Evolutionary conservation across 306 rosid genomes (phyloP).

Genomic region (Malus sylvestris): DNA sequence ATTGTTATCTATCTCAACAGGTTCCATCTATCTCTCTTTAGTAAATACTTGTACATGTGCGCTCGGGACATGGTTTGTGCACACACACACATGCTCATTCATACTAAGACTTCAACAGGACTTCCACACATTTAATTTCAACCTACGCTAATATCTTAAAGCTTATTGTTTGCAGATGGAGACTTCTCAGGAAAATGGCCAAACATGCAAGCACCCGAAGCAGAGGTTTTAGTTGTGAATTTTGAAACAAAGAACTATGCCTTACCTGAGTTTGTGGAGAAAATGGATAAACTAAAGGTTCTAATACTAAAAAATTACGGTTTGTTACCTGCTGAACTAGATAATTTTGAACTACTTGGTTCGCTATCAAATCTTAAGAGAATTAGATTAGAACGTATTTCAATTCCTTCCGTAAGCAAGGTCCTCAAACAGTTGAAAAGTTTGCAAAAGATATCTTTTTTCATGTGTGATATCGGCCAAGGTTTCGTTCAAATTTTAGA

Average conservation of each 20-base stretch:
- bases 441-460: constrained; percentile 47
- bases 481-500: constrained; percentile 16
- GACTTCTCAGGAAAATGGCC: constrained; percentile 38
- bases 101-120: neutral
- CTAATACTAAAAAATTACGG: constrained; percentile 40
- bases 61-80: neutral
- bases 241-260: constrained; percentile 28
- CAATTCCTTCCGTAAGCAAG: constrained; percentile 30
- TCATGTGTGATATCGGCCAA: constrained; percentile 39
- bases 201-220: constrained; percentile 33
- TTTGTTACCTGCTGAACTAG: constrained; percentile 29
- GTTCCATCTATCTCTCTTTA: constrained; percentile 7
- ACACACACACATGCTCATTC: neutral
- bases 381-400: constrained; percentile 48
- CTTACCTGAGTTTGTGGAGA: constrained; percentile 45
- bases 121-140: neutral
- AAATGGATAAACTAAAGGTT: constrained; percentile 49
- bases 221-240: constrained; percentile 52
- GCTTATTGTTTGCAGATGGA: constrained; percentile 41
- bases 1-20: constrained; percentile 56
- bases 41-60: neutral
- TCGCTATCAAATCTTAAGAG: constrained; percentile 15
- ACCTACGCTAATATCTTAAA: neutral
- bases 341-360: constrained; percentile 29
- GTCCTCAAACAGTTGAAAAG: constrained; percentile 19